These are phyloP conservation scores for Trichoderma aggressivum DNA, from an alignment of 2,329 filamentous ascomycete species.

Conservation along the genomic window DNA sequence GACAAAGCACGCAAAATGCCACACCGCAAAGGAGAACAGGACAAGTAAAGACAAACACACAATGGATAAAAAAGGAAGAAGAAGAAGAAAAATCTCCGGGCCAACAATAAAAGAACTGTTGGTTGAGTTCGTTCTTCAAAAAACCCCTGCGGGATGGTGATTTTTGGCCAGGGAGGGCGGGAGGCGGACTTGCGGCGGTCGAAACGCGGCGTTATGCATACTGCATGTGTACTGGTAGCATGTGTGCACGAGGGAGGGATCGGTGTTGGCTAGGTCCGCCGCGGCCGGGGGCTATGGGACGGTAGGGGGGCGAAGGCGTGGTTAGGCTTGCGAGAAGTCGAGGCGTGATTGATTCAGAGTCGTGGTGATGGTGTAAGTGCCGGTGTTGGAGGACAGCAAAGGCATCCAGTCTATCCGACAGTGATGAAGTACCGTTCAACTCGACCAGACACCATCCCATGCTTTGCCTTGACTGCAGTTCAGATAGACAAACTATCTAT, in stretches of 20 bases:
- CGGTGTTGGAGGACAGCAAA: background rate
- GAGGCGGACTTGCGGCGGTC: background rate
- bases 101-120: background rate
- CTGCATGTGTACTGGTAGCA: conserved; percentile 3
- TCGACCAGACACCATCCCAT: background rate
- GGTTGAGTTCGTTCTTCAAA: background rate
- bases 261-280: background rate
- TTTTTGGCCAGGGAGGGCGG: background rate
- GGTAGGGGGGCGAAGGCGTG: background rate
- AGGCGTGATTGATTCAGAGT: background rate
- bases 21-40: background rate
- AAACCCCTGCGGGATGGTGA: background rate
- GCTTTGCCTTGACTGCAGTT: background rate
- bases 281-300: background rate
- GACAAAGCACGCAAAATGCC: background rate
- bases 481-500: background rate
- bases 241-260: conserved; percentile 1
- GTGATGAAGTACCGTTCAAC: background rate
- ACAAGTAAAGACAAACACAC: background rate
- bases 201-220: conserved; percentile 13
- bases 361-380: background rate
- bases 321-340: conserved; percentile 13
- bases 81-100: background rate
- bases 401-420: background rate
- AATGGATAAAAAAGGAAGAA: background rate